Evolutionary conservation across 177 flowering plant species (phyloP).

Genomic region (Vitis hybrid): DNA sequence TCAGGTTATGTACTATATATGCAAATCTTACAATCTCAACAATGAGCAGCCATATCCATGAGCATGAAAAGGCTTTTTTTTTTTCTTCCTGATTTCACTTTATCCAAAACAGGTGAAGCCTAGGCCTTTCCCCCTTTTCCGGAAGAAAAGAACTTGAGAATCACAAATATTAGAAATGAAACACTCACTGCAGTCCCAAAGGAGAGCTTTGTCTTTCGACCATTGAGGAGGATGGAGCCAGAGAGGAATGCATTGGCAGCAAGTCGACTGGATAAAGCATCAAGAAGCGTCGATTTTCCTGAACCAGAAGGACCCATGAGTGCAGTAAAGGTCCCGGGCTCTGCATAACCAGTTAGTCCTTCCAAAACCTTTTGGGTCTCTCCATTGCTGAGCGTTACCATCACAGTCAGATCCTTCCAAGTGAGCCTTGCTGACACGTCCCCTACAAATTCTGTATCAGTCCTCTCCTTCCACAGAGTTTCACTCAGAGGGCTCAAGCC

Average conservation of each 20-base stretch:
- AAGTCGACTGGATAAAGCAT: slow-evolving; percentile 91
- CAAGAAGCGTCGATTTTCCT: slow-evolving; percentile 90
- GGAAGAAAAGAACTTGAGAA: not conserved
- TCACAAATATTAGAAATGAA: not conserved
- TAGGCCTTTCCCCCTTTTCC: no score
- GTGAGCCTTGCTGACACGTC: slow-evolving; percentile 87
- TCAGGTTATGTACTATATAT: no score
- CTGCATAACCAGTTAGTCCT: slow-evolving; percentile 80
- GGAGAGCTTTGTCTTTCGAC: slow-evolving; percentile 75
- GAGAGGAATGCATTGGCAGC: slow-evolving; percentile 90
- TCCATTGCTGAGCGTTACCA: slow-evolving; percentile 65
- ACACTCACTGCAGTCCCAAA: slow-evolving; percentile 87
- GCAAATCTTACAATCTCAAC: no score
- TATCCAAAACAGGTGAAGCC: not conserved
- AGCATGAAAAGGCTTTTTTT: no score
- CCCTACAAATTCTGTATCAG: slow-evolving; percentile 53
- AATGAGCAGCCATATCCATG: no score
- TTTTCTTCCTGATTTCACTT: no score
- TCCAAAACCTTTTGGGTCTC: slow-evolving; percentile 79
- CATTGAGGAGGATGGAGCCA: slow-evolving; percentile 79
- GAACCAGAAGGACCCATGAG: slow-evolving; percentile 99
- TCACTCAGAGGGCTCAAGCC: slow-evolving; percentile 87
- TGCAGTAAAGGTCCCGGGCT: slow-evolving; percentile 79
- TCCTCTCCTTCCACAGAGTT: slow-evolving; percentile 74
- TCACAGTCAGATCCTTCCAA: slow-evolving; percentile 90